Evolutionary conservation across 139 green algal species (phyloP).

Genomic region (Micractinium sp.): DNA sequence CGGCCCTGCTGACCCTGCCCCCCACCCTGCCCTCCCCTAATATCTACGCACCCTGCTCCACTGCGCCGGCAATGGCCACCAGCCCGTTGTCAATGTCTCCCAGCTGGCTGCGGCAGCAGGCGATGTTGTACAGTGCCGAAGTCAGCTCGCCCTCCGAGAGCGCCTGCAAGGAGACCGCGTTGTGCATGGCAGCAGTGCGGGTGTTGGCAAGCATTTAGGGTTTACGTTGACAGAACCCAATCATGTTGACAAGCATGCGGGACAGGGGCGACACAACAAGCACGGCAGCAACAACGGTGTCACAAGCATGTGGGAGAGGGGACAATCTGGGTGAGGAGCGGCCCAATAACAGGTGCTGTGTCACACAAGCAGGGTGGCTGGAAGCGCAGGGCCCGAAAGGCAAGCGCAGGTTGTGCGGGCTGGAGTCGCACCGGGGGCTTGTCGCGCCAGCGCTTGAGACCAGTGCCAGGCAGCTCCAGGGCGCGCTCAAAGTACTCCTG

Average conservation of each 20-base stretch:
- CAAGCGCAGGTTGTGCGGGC: too few relatives aligned
- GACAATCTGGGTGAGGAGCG: too few relatives aligned
- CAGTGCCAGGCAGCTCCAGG: conserved; percentile 79
- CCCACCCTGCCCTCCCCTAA: not conserved
- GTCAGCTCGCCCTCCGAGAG: conserved; percentile 75
- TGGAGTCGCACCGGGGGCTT: conserved; percentile 64
- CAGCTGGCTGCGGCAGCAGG: conserved; percentile 76
- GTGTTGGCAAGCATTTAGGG: too few relatives aligned
- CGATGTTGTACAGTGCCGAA: conserved; percentile 86
- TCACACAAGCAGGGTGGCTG: too few relatives aligned
- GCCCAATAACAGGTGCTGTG: too few relatives aligned
- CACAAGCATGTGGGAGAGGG: too few relatives aligned
- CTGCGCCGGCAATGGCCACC: conserved; percentile 68
- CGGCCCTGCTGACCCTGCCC: not conserved
- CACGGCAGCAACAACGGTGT: too few relatives aligned
- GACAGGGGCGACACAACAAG: too few relatives aligned
- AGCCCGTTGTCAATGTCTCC: conserved; percentile 59
- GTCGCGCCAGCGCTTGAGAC: conserved; percentile 83
- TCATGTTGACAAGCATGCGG: too few relatives aligned
- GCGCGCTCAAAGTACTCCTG: conserved; percentile 74
- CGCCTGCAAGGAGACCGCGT: not conserved
- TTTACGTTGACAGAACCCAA: too few relatives aligned
- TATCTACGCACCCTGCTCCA: conserved; percentile 64
- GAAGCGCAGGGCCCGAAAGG: too few relatives aligned
- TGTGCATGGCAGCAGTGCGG: not conserved